Conservation (phyloP, 2,329 filamentous ascomycete species). For the Lojkania enalia region DNA sequence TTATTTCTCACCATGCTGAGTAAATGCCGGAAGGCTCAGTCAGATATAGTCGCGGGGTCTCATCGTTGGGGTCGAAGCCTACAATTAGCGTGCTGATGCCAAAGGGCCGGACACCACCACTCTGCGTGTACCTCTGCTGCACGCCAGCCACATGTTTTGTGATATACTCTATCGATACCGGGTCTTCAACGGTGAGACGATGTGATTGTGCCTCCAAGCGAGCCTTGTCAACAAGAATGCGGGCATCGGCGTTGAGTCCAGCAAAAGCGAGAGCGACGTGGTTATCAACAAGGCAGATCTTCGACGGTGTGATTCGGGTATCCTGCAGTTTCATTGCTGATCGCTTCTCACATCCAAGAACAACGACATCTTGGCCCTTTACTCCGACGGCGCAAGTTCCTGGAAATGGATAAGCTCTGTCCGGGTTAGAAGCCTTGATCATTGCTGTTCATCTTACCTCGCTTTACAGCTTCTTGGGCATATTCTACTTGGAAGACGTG, state of each 20-base stretch:
- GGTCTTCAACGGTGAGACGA: slow-evolving; percentile 94
- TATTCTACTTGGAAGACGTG: slow-evolving; percentile 99
- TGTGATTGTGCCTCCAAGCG: slow-evolving; percentile 96
- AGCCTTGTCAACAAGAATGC: slow-evolving; percentile 98
- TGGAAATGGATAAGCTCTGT: slow-evolving; percentile 49
- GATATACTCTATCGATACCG: slow-evolving; percentile 97
- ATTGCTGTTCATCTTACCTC: slow-evolving; percentile 64
- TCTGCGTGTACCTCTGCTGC: slow-evolving; percentile 98
- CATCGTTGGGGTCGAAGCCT: slow-evolving; percentile 94
- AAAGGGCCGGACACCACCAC: slow-evolving; percentile 96
- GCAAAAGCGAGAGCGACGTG: slow-evolving; percentile 98
- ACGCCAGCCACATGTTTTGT: slow-evolving; percentile 98
- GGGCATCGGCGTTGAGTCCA: slow-evolving; percentile 94
- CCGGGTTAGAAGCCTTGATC: no score
- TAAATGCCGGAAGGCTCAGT: slow-evolving; percentile 99
- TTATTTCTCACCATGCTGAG: slow-evolving; percentile 90
- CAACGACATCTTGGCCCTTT: slow-evolving; percentile 91
- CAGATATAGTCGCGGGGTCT: slow-evolving; percentile 88
- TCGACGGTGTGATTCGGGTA: slow-evolving; percentile 97
- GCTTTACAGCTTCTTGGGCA: slow-evolving; percentile 96
- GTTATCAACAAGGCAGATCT: slow-evolving; percentile 93
- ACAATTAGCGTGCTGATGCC: slow-evolving; percentile 98
- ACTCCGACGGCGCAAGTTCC: slow-evolving; percentile 98
- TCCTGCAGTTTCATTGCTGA: slow-evolving; percentile 99
- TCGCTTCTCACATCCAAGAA: slow-evolving; percentile 96